Evolutionary conservation across 345 rosid species (phyloP), one percentile per base, ranked within the genome.

Genomic region (Salix brachista): DNA sequence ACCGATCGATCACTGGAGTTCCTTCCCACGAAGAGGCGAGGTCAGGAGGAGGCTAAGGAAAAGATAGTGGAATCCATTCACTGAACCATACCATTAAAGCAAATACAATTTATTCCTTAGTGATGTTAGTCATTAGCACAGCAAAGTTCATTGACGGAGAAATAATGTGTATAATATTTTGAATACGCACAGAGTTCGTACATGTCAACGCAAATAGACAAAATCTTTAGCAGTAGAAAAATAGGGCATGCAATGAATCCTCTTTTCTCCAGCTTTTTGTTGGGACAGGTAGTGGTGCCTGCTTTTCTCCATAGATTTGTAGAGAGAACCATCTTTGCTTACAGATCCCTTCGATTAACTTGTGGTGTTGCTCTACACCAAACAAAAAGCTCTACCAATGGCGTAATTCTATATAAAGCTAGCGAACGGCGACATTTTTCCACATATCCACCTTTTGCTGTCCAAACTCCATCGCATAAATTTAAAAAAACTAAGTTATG

Each of bases 51-150:
- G 71, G 19, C 30, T 72, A 39, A 39, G 13, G 13, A 30, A 21
- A 64, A 8, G 50, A 30, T 70, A 65, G 71, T 74, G 70, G 70
- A 74, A 65, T 74, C 46, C 77, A 74, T 48, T 48, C 61, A 8
- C 58, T 48, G 30, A 48, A 18, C 61, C 36, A 48, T 54, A 48
- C 28, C 12, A 21, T 48, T 28, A 26, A 26, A 69, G 34, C 19
- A 41, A 66, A 66, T 6, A 37, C 52, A 37, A 21, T 13, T 58
- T 37, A n/a, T 36, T 16, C 28, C 36, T 23, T 39, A 25, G 69
- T 65, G 77, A 65, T 65, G 39, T 3, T 46, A 36, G 32, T 72
- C 34, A 34, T 34, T 36, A 14, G 21, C 65, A 28, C 16, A 48
- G 17, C 73, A 70, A 70, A 25, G 14, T 2, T 1, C 23, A 26